A percentile compares a stretch with the other conserved stretches of the same genome.
These are phyloP conservation scores for Eruca vesicaria DNA, from an alignment of 441 rosid genomes.

Conservation along the genomic window DNA sequence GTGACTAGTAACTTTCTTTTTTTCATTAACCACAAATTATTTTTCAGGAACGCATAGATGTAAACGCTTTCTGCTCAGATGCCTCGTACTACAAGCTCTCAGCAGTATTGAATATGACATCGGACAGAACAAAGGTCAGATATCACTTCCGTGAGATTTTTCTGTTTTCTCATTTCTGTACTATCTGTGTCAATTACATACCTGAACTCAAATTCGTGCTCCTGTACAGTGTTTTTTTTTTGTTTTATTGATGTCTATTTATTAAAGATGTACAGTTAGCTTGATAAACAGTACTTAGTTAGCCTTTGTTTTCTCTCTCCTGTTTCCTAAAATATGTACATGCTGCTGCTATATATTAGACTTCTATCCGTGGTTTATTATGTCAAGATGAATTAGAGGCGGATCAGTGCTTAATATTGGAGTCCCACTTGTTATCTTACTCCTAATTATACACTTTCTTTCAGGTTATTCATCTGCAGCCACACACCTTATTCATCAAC, in stretches of 20 bases:
- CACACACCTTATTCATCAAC: slow-evolving; percentile 83
- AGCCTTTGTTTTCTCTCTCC: neutral
- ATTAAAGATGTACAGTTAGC: neutral
- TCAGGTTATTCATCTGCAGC: slow-evolving; percentile 96
- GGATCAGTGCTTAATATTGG: slow-evolving; percentile 12
- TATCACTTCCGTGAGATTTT: slow-evolving; percentile 19
- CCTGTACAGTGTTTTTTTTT: neutral
- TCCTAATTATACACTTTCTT: slow-evolving; percentile 25
- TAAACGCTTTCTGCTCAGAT: slow-evolving; percentile 79
- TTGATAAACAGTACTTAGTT: slow-evolving; percentile 3
- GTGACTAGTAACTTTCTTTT: slow-evolving; percentile 7
- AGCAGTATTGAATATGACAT: slow-evolving; percentile 80
- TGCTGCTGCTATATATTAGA: slow-evolving; percentile 12
- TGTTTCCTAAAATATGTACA: slow-evolving; percentile 2
- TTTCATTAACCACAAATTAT: slow-evolving; percentile 25
- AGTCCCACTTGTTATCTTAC: slow-evolving; percentile 14
- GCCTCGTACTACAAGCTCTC: slow-evolving; percentile 91
- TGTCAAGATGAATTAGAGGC: slow-evolving; percentile 20
- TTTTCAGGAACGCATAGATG: slow-evolving; percentile 91
- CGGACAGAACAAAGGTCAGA: slow-evolving; percentile 96
- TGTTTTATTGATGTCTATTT: neutral
- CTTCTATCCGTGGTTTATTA: neutral
- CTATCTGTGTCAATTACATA: slow-evolving; percentile 8
- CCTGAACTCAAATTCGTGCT: slow-evolving; percentile 16
- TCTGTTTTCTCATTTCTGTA: neutral